These are phyloP conservation scores for Cyberlindnera maritima DNA, from an alignment of 805 yeast species.

Conservation along the genomic window DNA sequence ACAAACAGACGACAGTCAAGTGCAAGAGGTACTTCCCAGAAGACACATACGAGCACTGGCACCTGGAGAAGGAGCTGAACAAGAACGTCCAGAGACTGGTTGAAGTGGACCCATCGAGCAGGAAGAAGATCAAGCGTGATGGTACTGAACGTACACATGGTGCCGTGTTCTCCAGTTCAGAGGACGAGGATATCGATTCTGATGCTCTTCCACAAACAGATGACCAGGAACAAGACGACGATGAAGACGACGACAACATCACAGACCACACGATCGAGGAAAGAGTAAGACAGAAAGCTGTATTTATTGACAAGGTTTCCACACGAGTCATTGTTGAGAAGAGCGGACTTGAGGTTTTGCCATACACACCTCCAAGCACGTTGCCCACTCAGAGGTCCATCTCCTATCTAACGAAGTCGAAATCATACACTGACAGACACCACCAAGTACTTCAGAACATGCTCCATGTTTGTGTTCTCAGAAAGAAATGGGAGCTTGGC, in stretches of 20 bases:
- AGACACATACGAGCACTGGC: slow-evolving; percentile 26
- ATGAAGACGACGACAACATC: neutral
- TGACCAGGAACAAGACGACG: neutral
- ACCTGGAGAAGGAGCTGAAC: slow-evolving; percentile 15
- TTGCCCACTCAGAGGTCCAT: neutral
- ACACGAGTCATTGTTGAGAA: neutral
- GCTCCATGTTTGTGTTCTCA: slow-evolving; percentile 46
- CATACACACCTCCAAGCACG: slow-evolving; percentile 3
- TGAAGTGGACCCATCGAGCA: neutral
- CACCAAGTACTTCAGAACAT: slow-evolving; percentile 8
- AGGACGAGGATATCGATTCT: neutral
- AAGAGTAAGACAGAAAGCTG: neutral
- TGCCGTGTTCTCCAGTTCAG: neutral
- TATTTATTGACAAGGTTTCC: neutral
- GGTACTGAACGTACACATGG: neutral
- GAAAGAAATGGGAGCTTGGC: slow-evolving; percentile 53
- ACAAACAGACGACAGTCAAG: neutral
- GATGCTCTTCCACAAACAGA: neutral
- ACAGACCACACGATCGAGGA: neutral
- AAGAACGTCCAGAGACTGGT: slow-evolving; percentile 6
- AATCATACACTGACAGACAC: slow-evolving; percentile 13
- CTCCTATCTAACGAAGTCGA: neutral
- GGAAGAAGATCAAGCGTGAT: too few species aligned
- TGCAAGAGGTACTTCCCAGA: slow-evolving; percentile 13
- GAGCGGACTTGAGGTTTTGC: slow-evolving; percentile 18